Evolutionary conservation across 768 basidiomycete genomes (phyloP).

Genomic region (Boletus reticulatus): DNA sequence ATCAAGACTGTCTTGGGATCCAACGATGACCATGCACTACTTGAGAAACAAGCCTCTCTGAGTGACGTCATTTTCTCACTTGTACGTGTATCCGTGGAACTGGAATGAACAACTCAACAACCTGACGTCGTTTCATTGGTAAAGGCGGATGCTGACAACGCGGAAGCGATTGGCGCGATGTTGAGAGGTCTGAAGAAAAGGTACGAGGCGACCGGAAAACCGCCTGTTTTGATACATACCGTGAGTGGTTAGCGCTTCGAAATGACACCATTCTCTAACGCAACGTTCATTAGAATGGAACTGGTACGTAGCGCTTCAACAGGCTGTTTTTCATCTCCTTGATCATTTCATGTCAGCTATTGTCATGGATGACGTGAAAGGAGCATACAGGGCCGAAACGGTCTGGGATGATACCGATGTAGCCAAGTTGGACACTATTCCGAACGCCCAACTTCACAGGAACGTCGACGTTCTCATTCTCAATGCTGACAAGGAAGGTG

Average conservation of each 20-base stretch:
- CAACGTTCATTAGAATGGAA: constrained; percentile 43
- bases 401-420: constrained; percentile 51
- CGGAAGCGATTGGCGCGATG: constrained; percentile 42
- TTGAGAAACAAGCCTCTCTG: constrained; percentile 43
- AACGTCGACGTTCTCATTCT: constrained; percentile 47
- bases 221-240: constrained; percentile 58
- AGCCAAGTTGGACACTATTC: constrained; percentile 44
- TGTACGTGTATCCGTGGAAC: constrained; percentile 22
- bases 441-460: constrained; percentile 47
- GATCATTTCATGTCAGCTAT: constrained; percentile 30
- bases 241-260: constrained; percentile 34
- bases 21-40: constrained; percentile 38
- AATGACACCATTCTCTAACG: neutral
- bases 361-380: constrained; percentile 45
- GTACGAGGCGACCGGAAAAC: constrained; percentile 38
- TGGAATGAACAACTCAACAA: too few relatives aligned
- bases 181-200: constrained; percentile 52
- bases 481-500: constrained; percentile 49
- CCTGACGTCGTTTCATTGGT: neutral
- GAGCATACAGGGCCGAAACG: constrained; percentile 31
- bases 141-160: constrained; percentile 49
- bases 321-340: neutral
- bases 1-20: constrained; percentile 40
- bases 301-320: constrained; percentile 31
- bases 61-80: constrained; percentile 45